phyloP scores from a whole-genome alignment of 805 yeast genomes.

The Debaryomyces prosopidis region DNA sequence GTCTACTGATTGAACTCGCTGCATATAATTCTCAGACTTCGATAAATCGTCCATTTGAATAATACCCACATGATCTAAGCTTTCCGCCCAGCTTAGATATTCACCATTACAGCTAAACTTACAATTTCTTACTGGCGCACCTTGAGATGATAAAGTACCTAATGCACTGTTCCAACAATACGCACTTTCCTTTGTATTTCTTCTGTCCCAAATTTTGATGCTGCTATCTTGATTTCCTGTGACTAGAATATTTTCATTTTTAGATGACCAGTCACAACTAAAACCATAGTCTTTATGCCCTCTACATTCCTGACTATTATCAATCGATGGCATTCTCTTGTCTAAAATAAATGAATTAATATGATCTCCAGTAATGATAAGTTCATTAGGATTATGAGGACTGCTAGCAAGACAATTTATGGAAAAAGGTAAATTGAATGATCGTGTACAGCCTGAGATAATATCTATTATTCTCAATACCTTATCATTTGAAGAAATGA shows the following conservation, averaged over 20 bases:
- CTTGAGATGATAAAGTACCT: conserved; percentile 20
- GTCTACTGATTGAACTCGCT: conserved; percentile 48
- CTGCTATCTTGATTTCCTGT: conserved; percentile 66
- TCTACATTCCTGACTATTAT: conserved; percentile 17
- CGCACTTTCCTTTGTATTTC: conserved; percentile 29
- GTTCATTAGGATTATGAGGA: conserved; percentile 37
- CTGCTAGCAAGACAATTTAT: conserved; percentile 49
- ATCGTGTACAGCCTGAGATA: conserved; percentile 11
- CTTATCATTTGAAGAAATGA: conserved; percentile 54
- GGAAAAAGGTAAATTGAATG: conserved; percentile 42
- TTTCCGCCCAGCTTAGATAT: conserved; percentile 55
- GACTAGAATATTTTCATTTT: conserved; percentile 42
- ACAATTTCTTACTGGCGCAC: conserved; percentile 56
- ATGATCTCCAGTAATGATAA: conserved; percentile 54
- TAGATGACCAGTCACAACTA: conserved; percentile 58
- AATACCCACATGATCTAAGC: conserved; percentile 57
- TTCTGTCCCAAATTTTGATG: conserved; percentile 51
- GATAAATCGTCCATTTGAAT: conserved; percentile 36
- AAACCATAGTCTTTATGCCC: conserved; percentile 61
- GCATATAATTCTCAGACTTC: conserved; percentile 8
- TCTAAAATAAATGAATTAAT: conserved; percentile 46
- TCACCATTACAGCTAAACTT: conserved; percentile 49
- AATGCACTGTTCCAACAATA: conserved; percentile 38
- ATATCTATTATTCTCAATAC: conserved; percentile 43
- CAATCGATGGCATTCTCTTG: conserved; percentile 24